Base-by-base conservation (phyloP, 2,329 filamentous ascomycete genomes). In the Arthroderma uncinatum region DNA sequence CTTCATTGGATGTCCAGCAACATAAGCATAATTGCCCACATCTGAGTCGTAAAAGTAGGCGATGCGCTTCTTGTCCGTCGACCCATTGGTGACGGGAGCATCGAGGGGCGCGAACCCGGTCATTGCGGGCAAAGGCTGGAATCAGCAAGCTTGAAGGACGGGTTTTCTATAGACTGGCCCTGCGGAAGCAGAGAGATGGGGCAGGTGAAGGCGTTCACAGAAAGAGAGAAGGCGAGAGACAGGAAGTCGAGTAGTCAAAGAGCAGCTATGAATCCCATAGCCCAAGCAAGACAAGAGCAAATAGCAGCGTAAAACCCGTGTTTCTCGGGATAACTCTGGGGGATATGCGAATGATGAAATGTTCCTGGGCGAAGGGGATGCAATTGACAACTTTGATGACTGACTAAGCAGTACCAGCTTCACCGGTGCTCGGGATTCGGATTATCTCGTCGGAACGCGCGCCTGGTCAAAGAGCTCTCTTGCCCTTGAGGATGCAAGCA, bases 41-140 rank as follows among this genome's bases (percentile, higher is more conserved):
- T 97, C 92, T 2, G 89, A 94, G 70, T 97, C 92, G 79, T 97
- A 97, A 73, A 97, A 97, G 76, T 97, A 97, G 57, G 92, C 92
- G 58, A 97, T 89, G 69, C 92, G 89, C 75, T 93, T 95, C 70
- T 81, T 80, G 64, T 73, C 75, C 25, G 74, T 74, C 48, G 75
- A 67, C 55, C 76, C 76, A 70, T 80, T 79, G 25, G 72, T 64
- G 58, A 73, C 74, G 61, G 73, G 74, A 63, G 74, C 71, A 68
- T 81, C 82, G 62, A 82, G 72, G 59, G 77, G 82, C 63, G 73
- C 78, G 67, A 74, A 76, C 50, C 74, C 72, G 61, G 78, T 72
- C 79, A 82, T 82, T 40, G 58, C 70, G 53, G 33, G 50, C 50
- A 39, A 28, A 10, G 1, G 2, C 16, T 53, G 33, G 50, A 36